A percentile compares a stretch with the other conserved stretches of the same genome.
Evolutionary conservation across 768 basidiomycete species (phyloP).

Genomic region (Baorangia bicolor): DNA sequence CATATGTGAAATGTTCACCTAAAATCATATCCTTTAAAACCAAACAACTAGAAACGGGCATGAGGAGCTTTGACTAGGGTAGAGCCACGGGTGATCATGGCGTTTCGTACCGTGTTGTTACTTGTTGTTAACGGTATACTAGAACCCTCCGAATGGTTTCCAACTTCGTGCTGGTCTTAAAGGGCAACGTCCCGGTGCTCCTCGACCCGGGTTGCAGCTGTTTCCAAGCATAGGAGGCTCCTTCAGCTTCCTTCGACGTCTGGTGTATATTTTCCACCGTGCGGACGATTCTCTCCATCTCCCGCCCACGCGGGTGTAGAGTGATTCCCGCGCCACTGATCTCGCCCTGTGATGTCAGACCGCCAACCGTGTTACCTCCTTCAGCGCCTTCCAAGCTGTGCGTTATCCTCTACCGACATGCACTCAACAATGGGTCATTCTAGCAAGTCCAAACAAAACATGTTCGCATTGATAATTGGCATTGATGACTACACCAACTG

Average conservation of each 20-base stretch:
- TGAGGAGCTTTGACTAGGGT: too few species aligned
- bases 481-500: constrained; percentile 39
- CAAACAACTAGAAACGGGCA: too few species aligned
- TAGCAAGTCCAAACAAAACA: background rate
- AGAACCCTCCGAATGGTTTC: too few species aligned
- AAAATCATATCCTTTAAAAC: too few species aligned
- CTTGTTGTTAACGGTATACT: too few species aligned
- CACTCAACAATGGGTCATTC: background rate
- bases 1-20: too few species aligned
- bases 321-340: too few species aligned
- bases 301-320: too few species aligned
- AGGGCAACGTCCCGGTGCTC: background rate
- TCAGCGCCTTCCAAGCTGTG: background rate
- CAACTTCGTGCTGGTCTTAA: background rate
- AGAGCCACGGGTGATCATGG: too few species aligned
- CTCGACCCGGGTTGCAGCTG: background rate
- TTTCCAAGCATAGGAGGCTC: background rate
- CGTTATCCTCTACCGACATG: background rate
- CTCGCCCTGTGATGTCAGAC: too few species aligned
- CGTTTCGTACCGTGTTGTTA: background rate
- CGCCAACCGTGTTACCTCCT: too few species aligned
- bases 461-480: constrained; percentile 43
- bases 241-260: background rate
- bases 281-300: background rate
- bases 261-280: background rate